phyloP scores from a whole-genome alignment of 164 flowering plant species.

The Cinnamomum chago region DNA sequence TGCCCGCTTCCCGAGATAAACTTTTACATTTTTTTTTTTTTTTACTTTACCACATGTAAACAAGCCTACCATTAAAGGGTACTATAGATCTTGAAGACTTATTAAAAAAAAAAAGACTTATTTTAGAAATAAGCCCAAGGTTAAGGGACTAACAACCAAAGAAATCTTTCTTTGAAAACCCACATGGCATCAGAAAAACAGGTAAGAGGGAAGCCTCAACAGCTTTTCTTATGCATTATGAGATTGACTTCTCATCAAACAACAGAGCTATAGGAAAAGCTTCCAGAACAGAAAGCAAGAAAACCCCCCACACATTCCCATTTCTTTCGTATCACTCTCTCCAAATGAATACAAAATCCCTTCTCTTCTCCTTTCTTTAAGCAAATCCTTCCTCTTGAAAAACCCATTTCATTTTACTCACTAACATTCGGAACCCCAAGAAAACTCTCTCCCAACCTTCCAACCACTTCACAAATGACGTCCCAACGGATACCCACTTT shows the following conservation, averaged over 20 bases:
- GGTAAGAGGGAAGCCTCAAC: background rate
- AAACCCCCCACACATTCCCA: constrained; percentile 3
- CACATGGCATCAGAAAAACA: background rate
- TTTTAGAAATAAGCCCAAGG: too few relatives aligned
- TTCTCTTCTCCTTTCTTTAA: constrained; percentile 17
- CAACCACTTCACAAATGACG: constrained; percentile 17
- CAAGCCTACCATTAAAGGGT: too few relatives aligned
- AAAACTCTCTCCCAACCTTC: constrained; percentile 15
- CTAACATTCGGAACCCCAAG: constrained; percentile 8
- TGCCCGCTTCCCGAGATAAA: too few relatives aligned
- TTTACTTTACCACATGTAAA: too few relatives aligned
- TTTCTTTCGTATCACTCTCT: constrained; percentile 5
- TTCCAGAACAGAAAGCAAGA: background rate
- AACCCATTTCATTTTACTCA: constrained; percentile 7
- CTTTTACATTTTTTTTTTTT: too few relatives aligned
- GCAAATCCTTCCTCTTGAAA: constrained; percentile 9
- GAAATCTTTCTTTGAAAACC: background rate
- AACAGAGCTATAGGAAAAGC: background rate
- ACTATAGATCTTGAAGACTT: too few relatives aligned
- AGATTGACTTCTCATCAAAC: constrained; percentile 27
- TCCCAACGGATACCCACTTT: constrained; percentile 13
- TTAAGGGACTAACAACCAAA: too few relatives aligned
- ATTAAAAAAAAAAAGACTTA: too few relatives aligned
- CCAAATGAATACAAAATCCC: background rate
- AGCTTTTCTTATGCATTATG: constrained; percentile 4